These are phyloP conservation scores for Aspergillus awamori DNA, from an alignment of 2,329 filamentous ascomycete genomes.

Conservation along the genomic window DNA sequence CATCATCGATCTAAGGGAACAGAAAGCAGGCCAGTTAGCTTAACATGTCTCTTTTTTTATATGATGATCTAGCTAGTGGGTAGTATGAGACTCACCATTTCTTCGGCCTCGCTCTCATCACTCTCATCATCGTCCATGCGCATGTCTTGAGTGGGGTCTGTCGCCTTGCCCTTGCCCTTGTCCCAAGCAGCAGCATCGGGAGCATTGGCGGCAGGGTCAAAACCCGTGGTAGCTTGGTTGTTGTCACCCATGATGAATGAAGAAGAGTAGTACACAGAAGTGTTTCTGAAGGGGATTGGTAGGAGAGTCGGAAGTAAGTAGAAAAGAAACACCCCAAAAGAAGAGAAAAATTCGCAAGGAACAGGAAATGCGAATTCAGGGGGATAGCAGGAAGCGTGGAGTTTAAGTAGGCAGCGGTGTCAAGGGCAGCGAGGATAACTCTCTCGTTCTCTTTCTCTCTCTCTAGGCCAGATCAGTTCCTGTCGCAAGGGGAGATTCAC, in stretches of 20 bases:
- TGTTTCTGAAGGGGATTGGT: slow-evolving; percentile 18
- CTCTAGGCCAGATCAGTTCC: neutral
- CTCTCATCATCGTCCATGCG: slow-evolving; percentile 74
- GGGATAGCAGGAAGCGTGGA: neutral
- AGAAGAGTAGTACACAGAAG: neutral
- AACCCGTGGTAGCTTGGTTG: slow-evolving; percentile 31
- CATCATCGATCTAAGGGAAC: slow-evolving; percentile 5
- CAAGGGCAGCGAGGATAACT: slow-evolving; percentile 12
- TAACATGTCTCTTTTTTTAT: neutral
- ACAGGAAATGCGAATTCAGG: neutral
- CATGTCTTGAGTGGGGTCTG: slow-evolving; percentile 60
- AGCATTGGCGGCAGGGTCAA: slow-evolving; percentile 45
- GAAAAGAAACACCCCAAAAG: slow-evolving; percentile 56
- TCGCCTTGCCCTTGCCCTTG: slow-evolving; percentile 86
- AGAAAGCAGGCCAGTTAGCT: neutral
- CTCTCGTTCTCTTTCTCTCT: too few relatives aligned
- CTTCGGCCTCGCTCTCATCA: slow-evolving; percentile 62
- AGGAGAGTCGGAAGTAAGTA: slow-evolving; percentile 45
- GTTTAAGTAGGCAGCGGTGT: slow-evolving; percentile 23
- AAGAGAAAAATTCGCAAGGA: slow-evolving; percentile 50
- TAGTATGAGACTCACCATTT: slow-evolving; percentile 36
- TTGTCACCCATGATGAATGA: slow-evolving; percentile 40
- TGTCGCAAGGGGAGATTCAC: slow-evolving; percentile 26
- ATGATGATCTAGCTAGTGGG: neutral
- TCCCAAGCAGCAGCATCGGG: slow-evolving; percentile 50